Evolutionary conservation across 1,284 basidiomycete species (phyloP).

Genomic region (Macrocystidia cucumis): DNA sequence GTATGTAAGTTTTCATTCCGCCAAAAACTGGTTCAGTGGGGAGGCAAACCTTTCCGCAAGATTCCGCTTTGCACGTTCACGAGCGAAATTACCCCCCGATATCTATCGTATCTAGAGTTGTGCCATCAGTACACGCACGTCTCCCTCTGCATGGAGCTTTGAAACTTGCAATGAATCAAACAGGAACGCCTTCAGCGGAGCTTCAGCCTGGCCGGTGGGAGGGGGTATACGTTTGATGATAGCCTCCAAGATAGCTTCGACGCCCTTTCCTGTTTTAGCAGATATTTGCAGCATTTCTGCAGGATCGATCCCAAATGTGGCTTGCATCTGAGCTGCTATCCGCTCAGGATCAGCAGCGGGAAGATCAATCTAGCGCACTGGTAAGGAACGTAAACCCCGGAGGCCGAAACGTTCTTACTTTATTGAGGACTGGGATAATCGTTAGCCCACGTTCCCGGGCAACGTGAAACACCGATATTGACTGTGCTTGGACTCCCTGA

Average conservation of each 20-base stretch:
- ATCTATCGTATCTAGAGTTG: slow-evolving; percentile 81
- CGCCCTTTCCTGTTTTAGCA: slow-evolving; percentile 89
- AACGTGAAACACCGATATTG: slow-evolving; percentile 90
- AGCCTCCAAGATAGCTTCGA: slow-evolving; percentile 68
- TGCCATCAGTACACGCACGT: slow-evolving; percentile 2
- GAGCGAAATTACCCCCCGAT: slow-evolving; percentile 93
- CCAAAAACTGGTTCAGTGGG: slow-evolving; percentile 3
- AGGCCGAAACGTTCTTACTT: slow-evolving; percentile 39
- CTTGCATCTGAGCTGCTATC: slow-evolving; percentile 74
- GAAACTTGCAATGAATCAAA: slow-evolving; percentile 88
- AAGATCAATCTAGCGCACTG: slow-evolving; percentile 65
- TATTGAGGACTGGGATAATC: slow-evolving; percentile 93
- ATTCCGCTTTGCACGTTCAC: slow-evolving; percentile 71
- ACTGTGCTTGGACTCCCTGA: slow-evolving; percentile 97
- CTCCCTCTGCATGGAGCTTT: no score
- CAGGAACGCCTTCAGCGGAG: slow-evolving; percentile 76
- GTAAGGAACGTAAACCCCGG: no score
- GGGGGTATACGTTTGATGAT: slow-evolving; percentile 82
- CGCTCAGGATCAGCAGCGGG: slow-evolving; percentile 79
- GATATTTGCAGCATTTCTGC: slow-evolving; percentile 73
- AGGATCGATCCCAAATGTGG: slow-evolving; percentile 75
- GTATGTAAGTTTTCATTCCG: slow-evolving; percentile 5
- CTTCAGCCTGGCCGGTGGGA: slow-evolving; percentile 44
- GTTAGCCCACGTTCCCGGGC: slow-evolving; percentile 78
- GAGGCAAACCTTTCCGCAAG: slow-evolving; percentile 52